Percentiles rank a stretch among this genome's conserved stretches.
Conservation (phyloP, 768 basidiomycete species). For the Panaeolus papilionaceus region DNA sequence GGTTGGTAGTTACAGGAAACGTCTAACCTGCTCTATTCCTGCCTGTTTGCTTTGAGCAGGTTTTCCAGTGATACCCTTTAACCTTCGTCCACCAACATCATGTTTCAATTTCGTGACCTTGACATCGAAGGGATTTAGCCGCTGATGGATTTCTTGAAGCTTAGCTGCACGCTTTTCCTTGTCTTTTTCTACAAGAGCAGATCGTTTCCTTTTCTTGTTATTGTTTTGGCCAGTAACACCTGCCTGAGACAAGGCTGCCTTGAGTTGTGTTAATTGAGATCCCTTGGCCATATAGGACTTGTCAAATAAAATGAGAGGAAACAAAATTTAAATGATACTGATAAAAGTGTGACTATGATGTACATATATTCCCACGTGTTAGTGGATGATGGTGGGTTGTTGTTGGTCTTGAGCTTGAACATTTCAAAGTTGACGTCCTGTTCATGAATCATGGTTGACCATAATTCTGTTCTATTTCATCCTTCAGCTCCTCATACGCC, state of each 20-base stretch:
- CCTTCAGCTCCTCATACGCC: slow-evolving; percentile 34
- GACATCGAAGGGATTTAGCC: slow-evolving; percentile 93
- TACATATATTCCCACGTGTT: slow-evolving; percentile 23
- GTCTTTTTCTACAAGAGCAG: slow-evolving; percentile 68
- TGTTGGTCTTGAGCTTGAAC: not conserved
- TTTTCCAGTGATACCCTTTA: slow-evolving; percentile 82
- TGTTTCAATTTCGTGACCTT: slow-evolving; percentile 93
- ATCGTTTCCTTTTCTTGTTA: slow-evolving; percentile 72
- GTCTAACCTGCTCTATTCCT: slow-evolving; percentile 82
- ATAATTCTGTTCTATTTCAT: slow-evolving; percentile 13
- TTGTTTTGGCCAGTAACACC: slow-evolving; percentile 69
- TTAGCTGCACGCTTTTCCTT: slow-evolving; percentile 83
- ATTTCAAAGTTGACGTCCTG: not conserved
- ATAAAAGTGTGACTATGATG: slow-evolving; percentile 11
- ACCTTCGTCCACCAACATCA: slow-evolving; percentile 87
- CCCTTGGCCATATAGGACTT: slow-evolving; percentile 67
- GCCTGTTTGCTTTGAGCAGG: slow-evolving; percentile 91
- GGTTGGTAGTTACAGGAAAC: not conserved
- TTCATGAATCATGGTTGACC: not conserved
- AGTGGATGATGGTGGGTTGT: not conserved
- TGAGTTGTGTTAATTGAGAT: slow-evolving; percentile 92
- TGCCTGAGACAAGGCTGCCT: slow-evolving; percentile 79
- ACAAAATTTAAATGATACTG: slow-evolving; percentile 35
- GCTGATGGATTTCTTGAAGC: slow-evolving; percentile 83
- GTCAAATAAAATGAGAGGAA: slow-evolving; percentile 17